Conservation (phyloP, 768 basidiomycete species). For the Naematelia encephala region DNA sequence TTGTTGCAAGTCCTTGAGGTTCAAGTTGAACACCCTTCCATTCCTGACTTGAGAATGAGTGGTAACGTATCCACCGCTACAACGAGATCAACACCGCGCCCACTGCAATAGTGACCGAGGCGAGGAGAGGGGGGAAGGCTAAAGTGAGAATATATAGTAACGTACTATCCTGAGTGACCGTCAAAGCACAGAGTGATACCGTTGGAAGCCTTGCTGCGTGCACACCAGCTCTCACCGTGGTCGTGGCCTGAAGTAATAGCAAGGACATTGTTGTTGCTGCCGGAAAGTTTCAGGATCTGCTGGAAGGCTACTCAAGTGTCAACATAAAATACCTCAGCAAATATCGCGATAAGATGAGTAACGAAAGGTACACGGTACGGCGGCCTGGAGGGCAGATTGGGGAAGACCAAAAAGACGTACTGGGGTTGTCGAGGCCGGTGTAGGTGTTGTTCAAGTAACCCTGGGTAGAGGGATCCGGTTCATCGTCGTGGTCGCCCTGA, state of each 20-base stretch:
- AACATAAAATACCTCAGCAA: not conserved
- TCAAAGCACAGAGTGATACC: conserved; percentile 70
- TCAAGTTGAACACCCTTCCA: conserved; percentile 20
- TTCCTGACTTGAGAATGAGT: conserved; percentile 13
- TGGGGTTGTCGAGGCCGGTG: conserved; percentile 53
- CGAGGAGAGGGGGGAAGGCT: too few species aligned
- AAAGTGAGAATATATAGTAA: not conserved
- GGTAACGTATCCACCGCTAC: conserved; percentile 18
- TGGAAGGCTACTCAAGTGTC: conserved; percentile 55
- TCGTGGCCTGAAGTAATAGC: conserved; percentile 52
- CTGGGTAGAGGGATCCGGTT: conserved; percentile 55
- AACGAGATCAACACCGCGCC: not conserved
- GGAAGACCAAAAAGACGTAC: conserved; percentile 11
- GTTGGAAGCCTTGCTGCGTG: conserved; percentile 59
- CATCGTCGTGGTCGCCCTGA: conserved; percentile 52
- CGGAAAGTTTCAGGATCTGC: conserved; percentile 62
- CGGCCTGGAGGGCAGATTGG: too few species aligned
- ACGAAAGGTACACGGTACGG: too few species aligned
- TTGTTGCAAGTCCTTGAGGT: conserved; percentile 10
- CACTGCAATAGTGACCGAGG: not conserved
- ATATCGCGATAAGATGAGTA: too few species aligned
- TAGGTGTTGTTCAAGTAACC: conserved; percentile 55
- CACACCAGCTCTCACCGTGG: conserved; percentile 78
- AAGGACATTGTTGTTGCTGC: conserved; percentile 57
- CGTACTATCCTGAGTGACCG: conserved; percentile 67